A percentile compares a stretch with the other conserved stretches of the same genome.
Conservation (phyloP, 2,329 filamentous ascomycete species). For the Aspergillus texensis region DNA sequence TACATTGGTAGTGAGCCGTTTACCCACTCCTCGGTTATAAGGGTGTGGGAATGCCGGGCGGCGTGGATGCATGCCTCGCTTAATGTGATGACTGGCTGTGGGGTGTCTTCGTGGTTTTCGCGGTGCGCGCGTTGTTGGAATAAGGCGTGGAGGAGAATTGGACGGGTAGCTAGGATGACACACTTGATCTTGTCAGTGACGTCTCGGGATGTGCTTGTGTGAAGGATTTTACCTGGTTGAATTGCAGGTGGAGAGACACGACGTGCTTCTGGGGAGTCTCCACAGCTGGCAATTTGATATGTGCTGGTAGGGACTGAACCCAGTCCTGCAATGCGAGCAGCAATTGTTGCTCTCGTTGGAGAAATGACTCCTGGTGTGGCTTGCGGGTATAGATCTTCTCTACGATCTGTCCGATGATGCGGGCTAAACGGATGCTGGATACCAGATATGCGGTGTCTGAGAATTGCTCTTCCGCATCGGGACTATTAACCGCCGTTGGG, state of each 20-base stretch:
- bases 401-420: conserved; percentile 30
- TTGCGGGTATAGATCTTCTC: conserved; percentile 31
- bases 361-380: conserved; percentile 28
- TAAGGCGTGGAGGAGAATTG: conserved; percentile 37
- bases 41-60: conserved; percentile 33
- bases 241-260: conserved; percentile 35
- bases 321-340: conserved; percentile 35
- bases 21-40: conserved; percentile 36
- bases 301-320: conserved; percentile 32
- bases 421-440: conserved; percentile 34
- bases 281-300: conserved; percentile 27
- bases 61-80: conserved; percentile 37
- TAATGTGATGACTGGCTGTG: conserved; percentile 32
- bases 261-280: conserved; percentile 24
- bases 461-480: conserved; percentile 32
- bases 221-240: conserved; percentile 30
- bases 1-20: conserved; percentile 36
- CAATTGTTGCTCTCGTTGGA: conserved; percentile 37
- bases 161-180: conserved; percentile 39
- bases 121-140: conserved; percentile 22
- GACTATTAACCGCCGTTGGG: conserved; percentile 26
- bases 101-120: conserved; percentile 9
- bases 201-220: not conserved
- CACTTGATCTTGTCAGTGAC: conserved; percentile 27
- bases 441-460: conserved; percentile 32